Evolutionary conservation across 331 rosid species (phyloP).

Genomic region (Malus hybrid): DNA sequence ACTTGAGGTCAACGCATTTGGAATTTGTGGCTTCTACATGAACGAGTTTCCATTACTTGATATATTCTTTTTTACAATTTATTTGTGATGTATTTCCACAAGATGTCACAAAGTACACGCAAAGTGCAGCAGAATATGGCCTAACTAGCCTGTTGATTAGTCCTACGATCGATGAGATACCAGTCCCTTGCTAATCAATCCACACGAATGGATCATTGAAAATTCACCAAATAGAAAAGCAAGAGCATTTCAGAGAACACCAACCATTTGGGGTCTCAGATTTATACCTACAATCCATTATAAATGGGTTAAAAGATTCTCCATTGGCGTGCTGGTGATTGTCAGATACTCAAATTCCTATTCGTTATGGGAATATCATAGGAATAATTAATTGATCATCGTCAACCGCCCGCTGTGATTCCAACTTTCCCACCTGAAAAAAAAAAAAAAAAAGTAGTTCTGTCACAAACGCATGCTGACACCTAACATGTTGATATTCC

Average conservation of each 20-base stretch:
- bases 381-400: neutral
- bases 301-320: neutral
- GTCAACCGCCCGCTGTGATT: neutral
- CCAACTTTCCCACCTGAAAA: neutral
- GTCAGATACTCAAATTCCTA: neutral
- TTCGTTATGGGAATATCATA: neutral
- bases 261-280: neutral
- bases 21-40: neutral
- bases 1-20: neutral
- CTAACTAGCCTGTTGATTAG: constrained; percentile 3
- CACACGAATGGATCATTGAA: neutral
- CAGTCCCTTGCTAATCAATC: neutral
- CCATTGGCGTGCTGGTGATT: neutral
- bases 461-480: neutral
- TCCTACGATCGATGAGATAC: constrained; percentile 6
- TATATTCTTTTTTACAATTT: neutral
- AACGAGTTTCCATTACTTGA: neutral
- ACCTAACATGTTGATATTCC: neutral
- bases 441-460: neutral
- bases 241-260: neutral
- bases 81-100: neutral
- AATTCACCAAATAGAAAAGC: neutral
- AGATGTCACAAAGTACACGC: constrained; percentile 20
- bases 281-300: neutral
- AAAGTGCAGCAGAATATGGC: constrained; percentile 14